These are phyloP conservation scores for Mycena belliarum DNA, from an alignment of 768 basidiomycete species.

Conservation along the genomic window DNA sequence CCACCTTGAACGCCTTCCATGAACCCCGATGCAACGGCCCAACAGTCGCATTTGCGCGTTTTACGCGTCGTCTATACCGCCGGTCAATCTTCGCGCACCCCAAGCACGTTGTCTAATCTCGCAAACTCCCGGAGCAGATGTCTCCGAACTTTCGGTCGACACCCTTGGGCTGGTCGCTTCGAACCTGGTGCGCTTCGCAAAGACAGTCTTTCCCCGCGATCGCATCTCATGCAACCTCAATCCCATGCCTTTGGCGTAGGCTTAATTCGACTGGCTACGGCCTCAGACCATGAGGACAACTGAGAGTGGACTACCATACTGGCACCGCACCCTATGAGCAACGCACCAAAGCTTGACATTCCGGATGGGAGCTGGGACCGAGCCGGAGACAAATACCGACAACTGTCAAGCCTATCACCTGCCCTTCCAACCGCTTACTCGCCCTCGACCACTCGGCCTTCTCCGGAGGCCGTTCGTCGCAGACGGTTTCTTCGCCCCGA, in stretches of 20 bases:
- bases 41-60: no score
- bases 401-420: slow-evolving; percentile 6
- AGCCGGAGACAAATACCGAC: neutral
- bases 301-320: no score
- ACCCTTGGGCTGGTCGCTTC: neutral
- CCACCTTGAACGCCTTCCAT: no score
- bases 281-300: no score
- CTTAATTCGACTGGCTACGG: no score
- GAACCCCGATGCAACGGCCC: no score
- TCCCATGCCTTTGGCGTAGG: neutral
- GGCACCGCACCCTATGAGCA: no score
- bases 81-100: neutral
- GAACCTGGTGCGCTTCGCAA: neutral
- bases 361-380: neutral
- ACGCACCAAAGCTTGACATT: no score
- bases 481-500: no score
- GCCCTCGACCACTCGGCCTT: neutral
- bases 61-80: no score
- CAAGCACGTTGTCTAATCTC: neutral
- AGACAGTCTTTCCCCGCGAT: neutral
- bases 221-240: neutral
- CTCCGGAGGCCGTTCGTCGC: neutral
- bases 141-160: neutral
- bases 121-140: neutral
- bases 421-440: neutral